Evolutionary conservation across 768 basidiomycete genomes (phyloP), one percentile per base, ranked within the genome.

Genomic region (Pleurotus giganteus): DNA sequence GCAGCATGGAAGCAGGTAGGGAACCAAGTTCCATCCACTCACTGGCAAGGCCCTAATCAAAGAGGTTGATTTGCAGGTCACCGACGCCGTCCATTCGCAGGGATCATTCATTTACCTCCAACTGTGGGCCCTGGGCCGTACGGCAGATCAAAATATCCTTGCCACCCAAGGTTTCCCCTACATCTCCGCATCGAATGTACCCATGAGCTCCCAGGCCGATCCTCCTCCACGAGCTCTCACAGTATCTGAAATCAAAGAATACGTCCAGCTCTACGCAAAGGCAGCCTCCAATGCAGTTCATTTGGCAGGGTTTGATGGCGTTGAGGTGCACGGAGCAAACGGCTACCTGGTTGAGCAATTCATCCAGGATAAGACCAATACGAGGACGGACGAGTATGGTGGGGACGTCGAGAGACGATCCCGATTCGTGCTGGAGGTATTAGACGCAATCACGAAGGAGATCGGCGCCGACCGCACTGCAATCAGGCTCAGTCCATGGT

Each of bases 361-460:
- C n/a, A n/a, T n/a, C n/a, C n/a, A n/a, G n/a, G n/a, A 77, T 24
- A 62, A 71, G 17, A 72, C 71, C 34, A 88, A 88, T 66, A 61
- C 73, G 3, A 74, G 85, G 11, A 81, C 76, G 7, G 87, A 89
- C 63, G 69, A 75, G 43, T 91, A 86, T 65, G 89, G 89, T 0
- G 89, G 89, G 1, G 78, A 76, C 41, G 68, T 88, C 27, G 80
- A 85, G 64, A 80, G 79, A 53, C 72, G 89, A 4, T 69, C 74
- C 1, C 72, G 80, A 21, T 89, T 90, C 63, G 61, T 67, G 0
- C 67, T 85, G 6, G 82, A 85, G 55, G 70, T 86, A 36, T 63
- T 82, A 6, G 73, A 79, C 29, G 81, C 80, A 87, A 88, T 0
- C 63, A 71, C 23, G 74, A 80, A 23, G 74, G 73, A n/a, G 74